Evolutionary conservation across 2,329 filamentous ascomycete species (phyloP).

Genomic region (Verticillium nubilum): DNA sequence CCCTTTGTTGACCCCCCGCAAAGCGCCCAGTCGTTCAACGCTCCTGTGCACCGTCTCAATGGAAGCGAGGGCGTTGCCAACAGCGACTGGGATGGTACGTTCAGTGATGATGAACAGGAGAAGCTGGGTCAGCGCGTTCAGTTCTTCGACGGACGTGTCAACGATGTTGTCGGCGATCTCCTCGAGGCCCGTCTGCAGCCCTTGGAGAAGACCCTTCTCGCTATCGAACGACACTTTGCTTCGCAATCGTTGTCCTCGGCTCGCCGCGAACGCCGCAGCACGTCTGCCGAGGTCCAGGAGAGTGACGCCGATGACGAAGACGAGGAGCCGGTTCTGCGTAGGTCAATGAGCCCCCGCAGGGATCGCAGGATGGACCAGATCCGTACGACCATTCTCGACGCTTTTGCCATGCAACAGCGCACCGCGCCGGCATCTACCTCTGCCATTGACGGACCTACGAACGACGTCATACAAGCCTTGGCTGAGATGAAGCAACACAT

Average conservation of each 20-base stretch:
- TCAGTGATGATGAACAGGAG: conserved; percentile 75
- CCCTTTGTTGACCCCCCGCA: conserved; percentile 51
- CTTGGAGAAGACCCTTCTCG: conserved; percentile 70
- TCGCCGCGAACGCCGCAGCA: conserved; percentile 56
- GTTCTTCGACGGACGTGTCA: conserved; percentile 90
- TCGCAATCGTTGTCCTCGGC: neutral
- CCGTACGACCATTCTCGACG: conserved; percentile 66
- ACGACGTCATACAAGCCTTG: conserved; percentile 60
- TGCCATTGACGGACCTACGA: conserved; percentile 18
- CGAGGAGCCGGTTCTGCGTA: conserved; percentile 60
- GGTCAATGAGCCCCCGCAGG: conserved; percentile 70
- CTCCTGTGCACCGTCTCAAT: conserved; percentile 58
- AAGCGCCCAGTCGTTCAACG: conserved; percentile 43
- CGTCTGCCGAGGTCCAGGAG: conserved; percentile 65
- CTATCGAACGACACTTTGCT: conserved; percentile 66
- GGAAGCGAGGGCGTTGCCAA: conserved; percentile 58
- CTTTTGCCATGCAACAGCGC: conserved; percentile 54
- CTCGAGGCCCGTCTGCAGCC: conserved; percentile 74
- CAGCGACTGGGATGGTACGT: conserved; percentile 89
- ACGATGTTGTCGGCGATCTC: conserved; percentile 74
- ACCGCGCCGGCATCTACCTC: conserved; percentile 23
- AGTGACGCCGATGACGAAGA: conserved; percentile 96
- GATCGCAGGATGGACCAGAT: conserved; percentile 83
- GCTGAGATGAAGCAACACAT: conserved; percentile 55
- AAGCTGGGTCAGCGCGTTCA: conserved; percentile 76